Base-by-base conservation (phyloP, 192 early-diverging fungal genomes). In the Podila verticillata region DNA sequence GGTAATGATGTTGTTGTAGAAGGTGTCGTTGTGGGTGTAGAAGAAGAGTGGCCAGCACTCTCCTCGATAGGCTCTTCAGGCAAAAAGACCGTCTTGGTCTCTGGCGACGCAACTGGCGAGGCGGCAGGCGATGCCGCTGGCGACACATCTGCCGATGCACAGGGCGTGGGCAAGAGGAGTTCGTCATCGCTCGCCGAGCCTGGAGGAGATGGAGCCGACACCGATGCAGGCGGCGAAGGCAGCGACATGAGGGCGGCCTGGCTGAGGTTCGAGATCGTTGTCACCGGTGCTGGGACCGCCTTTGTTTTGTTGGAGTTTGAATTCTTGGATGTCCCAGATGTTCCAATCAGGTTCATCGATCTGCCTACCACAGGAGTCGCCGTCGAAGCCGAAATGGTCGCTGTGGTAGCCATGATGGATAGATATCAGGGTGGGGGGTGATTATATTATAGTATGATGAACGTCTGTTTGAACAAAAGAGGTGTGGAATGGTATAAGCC, bases 401-500 rank as follows among this genome's bases (percentile, higher is more conserved):
- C 70, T 72, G 77, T 80, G 77, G 77, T 58, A 72, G 77, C 77
- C 77, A 80, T 80, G 60, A 68, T 71, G 57, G 51, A 51, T 56
- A 36, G 39, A 20, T 5, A 62, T 26, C 30, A 34, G 34, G n/a
- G 15, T 3, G 61, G n/a, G 22, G 7, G 12, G 19, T 20, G 35
- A 20, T 2, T 20, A 32, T 10, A 62, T 34, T 30, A 59, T 34
- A 62, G 61, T 39, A 22, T n/a, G 28, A 34, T 62, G 20, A 13
- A 34, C 30, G 32, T 59, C 58, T 24, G n/a, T n/a, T n/a, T n/a
- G n/a, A n/a, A n/a, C n/a, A n/a, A n/a, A 35, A 32, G 30, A 35
- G 1, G 7, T 20, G 34, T n/a, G n/a, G n/a, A n/a, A 54, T 19
- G 58, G 58, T 32, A 20, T 28, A 44, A 44, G 39, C 39, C 39